phyloP scores from a whole-genome alignment of 176 grass and related monocot species.

The Secale cereale region DNA sequence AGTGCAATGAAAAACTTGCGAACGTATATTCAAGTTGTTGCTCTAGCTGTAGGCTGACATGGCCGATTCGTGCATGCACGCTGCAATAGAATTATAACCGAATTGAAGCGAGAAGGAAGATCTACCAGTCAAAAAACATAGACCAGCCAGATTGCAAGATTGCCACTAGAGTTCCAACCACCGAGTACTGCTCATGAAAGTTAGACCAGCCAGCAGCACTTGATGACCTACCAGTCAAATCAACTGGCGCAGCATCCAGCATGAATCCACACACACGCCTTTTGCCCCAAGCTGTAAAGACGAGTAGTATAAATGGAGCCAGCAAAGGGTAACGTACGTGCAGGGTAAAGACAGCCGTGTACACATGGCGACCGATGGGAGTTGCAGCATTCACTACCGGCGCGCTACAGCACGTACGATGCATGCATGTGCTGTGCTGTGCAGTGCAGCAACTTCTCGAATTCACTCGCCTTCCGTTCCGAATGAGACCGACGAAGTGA shows the following conservation, averaged over 20 bases:
- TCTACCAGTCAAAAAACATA: too few relatives aligned
- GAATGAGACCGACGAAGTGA: neutral
- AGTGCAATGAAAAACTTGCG: neutral
- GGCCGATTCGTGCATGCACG: neutral
- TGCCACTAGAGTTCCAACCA: neutral
- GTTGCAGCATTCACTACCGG: neutral
- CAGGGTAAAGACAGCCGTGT: neutral
- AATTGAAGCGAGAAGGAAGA: neutral
- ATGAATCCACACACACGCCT: neutral
- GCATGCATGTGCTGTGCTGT: neutral
- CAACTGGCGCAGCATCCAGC: neutral
- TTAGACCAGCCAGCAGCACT: neutral
- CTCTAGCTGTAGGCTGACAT: neutral
- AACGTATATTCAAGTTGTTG: neutral
- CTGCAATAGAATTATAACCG: neutral
- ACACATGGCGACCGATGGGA: neutral
- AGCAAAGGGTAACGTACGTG: neutral
- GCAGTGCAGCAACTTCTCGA: neutral
- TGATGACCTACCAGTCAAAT: neutral
- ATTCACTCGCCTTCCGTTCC: neutral
- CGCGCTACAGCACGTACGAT: neutral
- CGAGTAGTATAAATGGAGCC: neutral
- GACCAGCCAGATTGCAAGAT: too few relatives aligned
- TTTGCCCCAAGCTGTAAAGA: slow-evolving; percentile 11
- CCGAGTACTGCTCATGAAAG: neutral